phyloP scores from a whole-genome alignment of 1,284 basidiomycete genomes.

The Wallemia mellicola region DNA sequence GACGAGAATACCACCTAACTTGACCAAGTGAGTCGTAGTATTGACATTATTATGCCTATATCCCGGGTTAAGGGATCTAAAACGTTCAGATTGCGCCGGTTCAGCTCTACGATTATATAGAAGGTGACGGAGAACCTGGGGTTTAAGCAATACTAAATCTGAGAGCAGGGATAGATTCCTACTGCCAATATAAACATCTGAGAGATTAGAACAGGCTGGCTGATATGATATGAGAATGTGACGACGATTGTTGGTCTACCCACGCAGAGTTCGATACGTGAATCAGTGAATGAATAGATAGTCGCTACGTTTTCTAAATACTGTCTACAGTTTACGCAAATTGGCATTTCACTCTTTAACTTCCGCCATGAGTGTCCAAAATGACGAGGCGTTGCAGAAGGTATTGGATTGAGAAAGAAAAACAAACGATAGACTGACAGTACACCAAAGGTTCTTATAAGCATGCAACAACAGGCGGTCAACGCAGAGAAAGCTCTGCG shows the following conservation, averaged over 20 bases:
- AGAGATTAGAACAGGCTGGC: neutral
- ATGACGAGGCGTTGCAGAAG: conserved; percentile 1
- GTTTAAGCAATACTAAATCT: neutral
- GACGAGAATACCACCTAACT: neutral
- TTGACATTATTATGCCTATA: too few species aligned
- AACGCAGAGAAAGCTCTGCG: neutral
- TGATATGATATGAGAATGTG: neutral
- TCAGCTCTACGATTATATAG: neutral
- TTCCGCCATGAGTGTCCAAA: neutral
- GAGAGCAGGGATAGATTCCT: neutral
- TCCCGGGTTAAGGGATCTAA: too few species aligned
- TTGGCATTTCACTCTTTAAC: neutral
- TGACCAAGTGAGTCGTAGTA: neutral
- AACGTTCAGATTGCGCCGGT: neutral
- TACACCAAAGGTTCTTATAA: neutral
- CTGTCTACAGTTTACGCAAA: neutral
- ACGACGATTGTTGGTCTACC: neutral
- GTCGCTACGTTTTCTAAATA: neutral
- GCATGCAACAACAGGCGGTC: neutral
- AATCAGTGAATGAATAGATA: neutral
- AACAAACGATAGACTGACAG: neutral
- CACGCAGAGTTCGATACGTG: neutral
- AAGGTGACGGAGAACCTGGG: neutral
- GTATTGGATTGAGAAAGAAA: neutral
- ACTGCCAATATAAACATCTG: neutral